Percentiles rank a stretch among this genome's conserved stretches.
phyloP scores from a whole-genome alignment of 2,329 filamentous ascomycete genomes.

The Penicillium sp. region DNA sequence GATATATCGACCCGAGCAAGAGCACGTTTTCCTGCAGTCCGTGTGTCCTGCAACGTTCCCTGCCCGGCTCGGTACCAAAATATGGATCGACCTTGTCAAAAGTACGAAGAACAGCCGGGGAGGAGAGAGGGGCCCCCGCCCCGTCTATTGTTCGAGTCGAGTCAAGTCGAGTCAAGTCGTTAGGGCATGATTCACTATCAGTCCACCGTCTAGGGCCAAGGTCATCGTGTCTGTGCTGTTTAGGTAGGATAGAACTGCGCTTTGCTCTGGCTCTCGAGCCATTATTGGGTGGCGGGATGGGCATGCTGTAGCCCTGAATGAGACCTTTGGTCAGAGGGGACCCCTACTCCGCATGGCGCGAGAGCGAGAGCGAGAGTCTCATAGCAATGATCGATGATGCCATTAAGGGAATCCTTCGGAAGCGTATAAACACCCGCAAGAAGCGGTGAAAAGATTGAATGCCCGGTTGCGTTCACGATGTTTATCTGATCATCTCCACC shows the following conservation, averaged over 20 bases:
- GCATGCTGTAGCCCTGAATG: slow-evolving; percentile 6
- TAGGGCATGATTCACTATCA: neutral
- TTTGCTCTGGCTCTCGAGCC: slow-evolving; percentile 1
- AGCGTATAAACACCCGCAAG: slow-evolving; percentile 12
- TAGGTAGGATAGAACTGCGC: neutral
- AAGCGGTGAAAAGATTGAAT: slow-evolving; percentile 28
- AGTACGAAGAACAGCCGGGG: slow-evolving; percentile 14
- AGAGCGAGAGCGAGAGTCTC: neutral
- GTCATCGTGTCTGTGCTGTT: neutral
- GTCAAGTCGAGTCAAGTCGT: neutral
- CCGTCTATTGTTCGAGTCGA: neutral
- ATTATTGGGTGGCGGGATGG: slow-evolving; percentile 10
- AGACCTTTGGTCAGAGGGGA: neutral
- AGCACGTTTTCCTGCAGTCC: slow-evolving; percentile 12
- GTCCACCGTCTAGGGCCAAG: neutral
- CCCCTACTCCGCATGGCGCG: neutral
- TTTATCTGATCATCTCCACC: slow-evolving; percentile 28
- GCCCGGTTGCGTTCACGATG: slow-evolving; percentile 17
- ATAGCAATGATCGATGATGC: slow-evolving; percentile 4
- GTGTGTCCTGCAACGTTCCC: slow-evolving; percentile 9
- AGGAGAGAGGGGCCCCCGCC: neutral
- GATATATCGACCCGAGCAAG: slow-evolving; percentile 24
- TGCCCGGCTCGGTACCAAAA: slow-evolving; percentile 20
- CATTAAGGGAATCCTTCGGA: slow-evolving; percentile 15
- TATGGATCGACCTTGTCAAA: slow-evolving; percentile 25